Conservation (phyloP, 164 flowering plant genomes). For the Pachysandra terminalis region DNA sequence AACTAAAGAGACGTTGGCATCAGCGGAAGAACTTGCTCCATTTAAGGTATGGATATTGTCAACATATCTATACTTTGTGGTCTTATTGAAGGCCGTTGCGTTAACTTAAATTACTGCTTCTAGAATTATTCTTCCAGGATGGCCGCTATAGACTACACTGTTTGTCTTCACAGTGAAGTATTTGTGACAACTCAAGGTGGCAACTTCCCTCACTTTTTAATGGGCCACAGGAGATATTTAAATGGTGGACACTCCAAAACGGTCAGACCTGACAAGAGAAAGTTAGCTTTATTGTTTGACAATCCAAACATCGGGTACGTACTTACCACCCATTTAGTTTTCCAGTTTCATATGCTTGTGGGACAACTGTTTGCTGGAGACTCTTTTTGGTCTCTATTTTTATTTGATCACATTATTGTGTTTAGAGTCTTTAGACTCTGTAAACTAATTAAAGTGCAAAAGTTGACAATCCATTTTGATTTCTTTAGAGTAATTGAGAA, state of each 20-base stretch:
- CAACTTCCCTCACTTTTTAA: slow-evolving; percentile 86
- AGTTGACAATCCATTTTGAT: background rate
- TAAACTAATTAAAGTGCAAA: too few relatives aligned
- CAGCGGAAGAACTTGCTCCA: slow-evolving; percentile 76
- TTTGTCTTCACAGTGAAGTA: slow-evolving; percentile 95
- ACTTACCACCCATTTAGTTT: background rate
- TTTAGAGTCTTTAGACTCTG: too few relatives aligned
- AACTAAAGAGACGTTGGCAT: slow-evolving; percentile 76
- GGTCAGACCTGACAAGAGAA: slow-evolving; percentile 87
- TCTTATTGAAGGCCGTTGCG: slow-evolving; percentile 5
- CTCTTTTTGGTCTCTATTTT: too few relatives aligned
- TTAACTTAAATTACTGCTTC: slow-evolving; percentile 32
- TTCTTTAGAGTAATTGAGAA: background rate
- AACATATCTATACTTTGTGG: background rate
- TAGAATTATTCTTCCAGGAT: slow-evolving; percentile 92
- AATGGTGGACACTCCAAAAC: slow-evolving; percentile 92
- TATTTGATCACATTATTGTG: too few relatives aligned
- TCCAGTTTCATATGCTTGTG: background rate
- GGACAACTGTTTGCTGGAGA: background rate
- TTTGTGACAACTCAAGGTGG: slow-evolving; percentile 99
- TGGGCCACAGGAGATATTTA: slow-evolving; percentile 87
- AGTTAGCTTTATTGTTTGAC: slow-evolving; percentile 71
- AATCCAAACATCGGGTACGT: slow-evolving; percentile 85
- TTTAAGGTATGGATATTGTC: slow-evolving; percentile 41
- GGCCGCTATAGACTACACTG: slow-evolving; percentile 98